phyloP scores from a whole-genome alignment of 441 rosid genomes.

The Brassica balearica region DNA sequence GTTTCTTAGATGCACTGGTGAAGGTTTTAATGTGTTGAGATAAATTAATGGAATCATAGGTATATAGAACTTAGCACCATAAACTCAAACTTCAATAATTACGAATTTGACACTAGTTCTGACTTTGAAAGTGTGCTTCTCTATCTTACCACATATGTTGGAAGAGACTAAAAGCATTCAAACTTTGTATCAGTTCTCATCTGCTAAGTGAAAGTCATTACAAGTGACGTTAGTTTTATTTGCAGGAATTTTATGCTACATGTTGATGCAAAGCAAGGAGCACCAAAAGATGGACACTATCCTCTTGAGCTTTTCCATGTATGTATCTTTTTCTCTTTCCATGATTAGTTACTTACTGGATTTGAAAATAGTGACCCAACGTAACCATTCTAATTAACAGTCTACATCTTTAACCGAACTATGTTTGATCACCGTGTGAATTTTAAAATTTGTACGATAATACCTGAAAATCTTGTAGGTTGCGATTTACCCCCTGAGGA shows the following conservation, averaged over 20 bases:
- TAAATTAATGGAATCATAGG: constrained; percentile 1
- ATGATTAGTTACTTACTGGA: neutral
- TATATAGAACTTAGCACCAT: neutral
- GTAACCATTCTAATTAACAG: neutral
- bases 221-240: constrained; percentile 5
- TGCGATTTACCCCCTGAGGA: constrained; percentile 83
- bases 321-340: constrained; percentile 28
- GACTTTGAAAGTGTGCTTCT: constrained; percentile 13
- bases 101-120: constrained; percentile 17
- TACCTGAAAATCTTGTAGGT: constrained; percentile 54
- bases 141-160: constrained; percentile 15
- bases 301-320: constrained; percentile 91
- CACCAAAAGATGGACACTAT: constrained; percentile 83
- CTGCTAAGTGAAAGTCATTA: constrained; percentile 13
- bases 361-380: constrained; percentile 1
- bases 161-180: constrained; percentile 6
- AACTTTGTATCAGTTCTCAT: constrained; percentile 12
- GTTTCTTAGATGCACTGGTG: constrained; percentile 23
- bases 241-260: constrained; percentile 87
- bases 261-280: constrained; percentile 93
- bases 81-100: constrained; percentile 12
- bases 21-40: constrained; percentile 22
- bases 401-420: constrained; percentile 4
- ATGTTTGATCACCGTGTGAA: neutral
- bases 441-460: constrained; percentile 15